Evolutionary conservation across 805 yeast species (phyloP), one percentile per base, ranked within the genome.

Genomic region (Pichia nanzhaoensis): DNA sequence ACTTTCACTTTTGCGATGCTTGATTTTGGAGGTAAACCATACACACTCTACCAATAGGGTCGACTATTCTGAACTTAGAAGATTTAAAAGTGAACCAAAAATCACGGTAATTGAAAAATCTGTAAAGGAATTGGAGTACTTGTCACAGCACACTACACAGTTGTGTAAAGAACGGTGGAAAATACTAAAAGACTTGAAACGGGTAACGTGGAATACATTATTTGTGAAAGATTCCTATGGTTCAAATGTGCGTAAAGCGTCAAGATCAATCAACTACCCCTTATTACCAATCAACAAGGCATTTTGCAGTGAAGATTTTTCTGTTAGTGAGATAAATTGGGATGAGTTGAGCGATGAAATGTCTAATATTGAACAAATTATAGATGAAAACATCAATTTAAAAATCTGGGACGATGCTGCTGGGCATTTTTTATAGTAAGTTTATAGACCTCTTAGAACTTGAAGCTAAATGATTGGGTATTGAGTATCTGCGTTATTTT

Each of bases 81-180:
- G 9, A 4, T 5, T 12, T 19, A 13, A 19, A 22, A 20, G 28
- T 31, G 16, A n/a, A 13, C 24, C 12, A 10, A 17, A 31, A 7
- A 16, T 28, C 14, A 21, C 27, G n/a, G 42, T 46, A 8, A 47
- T 60, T 13, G 42, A 46, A 1, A 37, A 44, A 3, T 47, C 58
- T 12, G 39, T 58, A 8, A 28, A 44, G 4, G 51, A 51, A 14
- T 42, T 61, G 10, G 42, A 48, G 2, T 59, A 59, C 41, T 39
- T 61, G 27, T 54, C 63, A 1, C 45, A 52, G 12, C 61, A 60
- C 40, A 55, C 63, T 12, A 55, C 64, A 1, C 41, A 38, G 14
- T 41, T 60, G 4, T 61, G 64, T 32, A 45, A 50, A 21, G 57
- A 59, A 31, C 41, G 65, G 5, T 61, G 65, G 64, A 37, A 49